Evolutionary conservation across 768 basidiomycete species (phyloP).

Genomic region (Lyophyllum atratum): DNA sequence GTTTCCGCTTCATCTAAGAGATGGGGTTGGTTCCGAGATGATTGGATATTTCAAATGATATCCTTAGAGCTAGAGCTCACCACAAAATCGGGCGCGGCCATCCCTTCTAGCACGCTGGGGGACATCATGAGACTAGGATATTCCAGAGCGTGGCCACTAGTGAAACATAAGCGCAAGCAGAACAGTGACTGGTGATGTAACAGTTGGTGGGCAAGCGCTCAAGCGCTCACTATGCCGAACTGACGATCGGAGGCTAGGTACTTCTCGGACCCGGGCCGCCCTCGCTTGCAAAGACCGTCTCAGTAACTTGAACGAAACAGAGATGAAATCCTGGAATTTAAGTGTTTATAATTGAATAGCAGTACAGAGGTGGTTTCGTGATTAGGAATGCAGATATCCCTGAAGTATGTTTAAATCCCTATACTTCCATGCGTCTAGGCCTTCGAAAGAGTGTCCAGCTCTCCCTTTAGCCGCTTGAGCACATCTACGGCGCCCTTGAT

Average conservation of each 20-base stretch:
- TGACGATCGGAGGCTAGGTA: too few species aligned
- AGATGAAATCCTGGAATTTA: too few species aligned
- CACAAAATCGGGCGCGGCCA: background rate
- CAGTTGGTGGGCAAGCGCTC: too few species aligned
- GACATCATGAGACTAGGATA: background rate
- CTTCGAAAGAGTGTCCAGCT: constrained; percentile 38
- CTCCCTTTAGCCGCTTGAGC: constrained; percentile 66
- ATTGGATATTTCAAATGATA: background rate
- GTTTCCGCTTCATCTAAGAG: constrained; percentile 1
- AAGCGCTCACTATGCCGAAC: too few species aligned
- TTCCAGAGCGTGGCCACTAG: background rate
- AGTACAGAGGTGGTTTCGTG: too few species aligned
- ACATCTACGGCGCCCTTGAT: constrained; percentile 61
- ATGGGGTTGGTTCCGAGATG: background rate
- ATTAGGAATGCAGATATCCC: too few species aligned
- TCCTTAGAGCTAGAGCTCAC: background rate
- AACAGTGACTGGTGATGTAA: too few species aligned
- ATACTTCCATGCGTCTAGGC: constrained; percentile 1
- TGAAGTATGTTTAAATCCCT: background rate
- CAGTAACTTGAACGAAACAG: too few species aligned
- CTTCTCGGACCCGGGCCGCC: too few species aligned
- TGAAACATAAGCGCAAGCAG: background rate
- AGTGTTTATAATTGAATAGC: too few species aligned
- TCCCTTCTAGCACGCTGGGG: background rate
- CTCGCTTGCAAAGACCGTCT: too few species aligned